Conservation (phyloP, 768 basidiomycete genomes). For the Suillus lakei region DNA sequence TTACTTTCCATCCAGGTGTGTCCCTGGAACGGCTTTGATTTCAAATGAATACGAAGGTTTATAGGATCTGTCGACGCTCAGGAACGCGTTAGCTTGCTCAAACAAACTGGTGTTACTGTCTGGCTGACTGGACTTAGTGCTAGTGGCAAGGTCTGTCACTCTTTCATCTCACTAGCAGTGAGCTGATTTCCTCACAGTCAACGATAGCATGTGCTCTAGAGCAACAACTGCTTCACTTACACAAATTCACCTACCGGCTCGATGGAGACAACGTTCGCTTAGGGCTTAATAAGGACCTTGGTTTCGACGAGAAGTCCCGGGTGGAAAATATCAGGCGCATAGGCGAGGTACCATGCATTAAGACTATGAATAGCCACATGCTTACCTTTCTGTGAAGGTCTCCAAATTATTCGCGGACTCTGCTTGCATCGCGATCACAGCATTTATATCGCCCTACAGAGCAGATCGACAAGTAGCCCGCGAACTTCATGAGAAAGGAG, state of each 20-base stretch:
- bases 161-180: no score
- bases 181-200: conserved; percentile 56
- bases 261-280: conserved; percentile 97
- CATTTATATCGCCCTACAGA: conserved; percentile 98
- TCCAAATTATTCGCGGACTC: conserved; percentile 93
- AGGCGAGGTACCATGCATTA: conserved; percentile 72
- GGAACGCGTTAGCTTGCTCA: conserved; percentile 71
- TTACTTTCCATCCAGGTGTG: conserved; percentile 73
- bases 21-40: background rate
- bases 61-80: conserved; percentile 70
- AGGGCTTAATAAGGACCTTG: conserved; percentile 95
- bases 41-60: conserved; percentile 10
- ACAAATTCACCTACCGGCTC: conserved; percentile 87
- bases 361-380: conserved; percentile 5
- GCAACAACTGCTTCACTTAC: conserved; percentile 88
- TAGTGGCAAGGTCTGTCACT: conserved; percentile 79
- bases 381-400: conserved; percentile 58
- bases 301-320: conserved; percentile 89
- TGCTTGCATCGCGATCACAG: conserved; percentile 84
- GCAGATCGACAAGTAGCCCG: conserved; percentile 85
- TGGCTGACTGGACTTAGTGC: conserved; percentile 98
- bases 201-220: conserved; percentile 97
- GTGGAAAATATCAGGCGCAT: conserved; percentile 97
- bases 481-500: conserved; percentile 73
- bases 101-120: conserved; percentile 88